A percentile compares a stretch with the other conserved stretches of the same genome.
Conservation (phyloP, 179 eudicot genomes). For the Sideroxylon spinosum region DNA sequence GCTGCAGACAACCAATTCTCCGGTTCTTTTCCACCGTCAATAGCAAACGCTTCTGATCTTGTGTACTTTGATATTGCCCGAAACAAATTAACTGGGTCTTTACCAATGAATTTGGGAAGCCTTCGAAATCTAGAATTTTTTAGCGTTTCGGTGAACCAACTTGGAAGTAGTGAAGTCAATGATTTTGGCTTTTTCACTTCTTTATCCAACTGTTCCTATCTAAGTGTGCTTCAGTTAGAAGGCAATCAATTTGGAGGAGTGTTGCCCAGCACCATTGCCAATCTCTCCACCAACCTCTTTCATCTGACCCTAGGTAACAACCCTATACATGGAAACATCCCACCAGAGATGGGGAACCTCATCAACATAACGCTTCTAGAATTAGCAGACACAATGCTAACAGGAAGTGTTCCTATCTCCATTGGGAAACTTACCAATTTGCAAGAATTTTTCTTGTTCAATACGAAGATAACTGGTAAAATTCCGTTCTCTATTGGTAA, state of each 20-base stretch:
- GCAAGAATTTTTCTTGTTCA: background rate
- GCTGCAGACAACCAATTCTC: background rate
- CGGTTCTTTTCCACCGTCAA: slow-evolving; percentile 12
- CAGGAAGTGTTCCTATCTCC: slow-evolving; percentile 18
- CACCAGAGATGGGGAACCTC: slow-evolving; percentile 18
- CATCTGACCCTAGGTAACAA: background rate
- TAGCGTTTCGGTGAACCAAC: too few relatives aligned
- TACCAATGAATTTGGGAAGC: background rate
- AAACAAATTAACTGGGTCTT: background rate
- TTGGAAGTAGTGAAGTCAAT: background rate
- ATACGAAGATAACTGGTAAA: too few relatives aligned
- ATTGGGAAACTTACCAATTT: slow-evolving; percentile 17
- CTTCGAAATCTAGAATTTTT: background rate
- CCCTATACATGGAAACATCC: slow-evolving; percentile 16
- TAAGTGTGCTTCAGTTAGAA: background rate
- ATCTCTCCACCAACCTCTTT: slow-evolving; percentile 13
- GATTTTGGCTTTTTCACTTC: background rate
- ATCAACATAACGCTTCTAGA: background rate
- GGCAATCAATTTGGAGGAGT: background rate
- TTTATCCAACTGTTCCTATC: slow-evolving; percentile 8
- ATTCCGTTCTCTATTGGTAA: too few relatives aligned
- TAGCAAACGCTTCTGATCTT: slow-evolving; percentile 10
- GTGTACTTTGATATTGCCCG: background rate
- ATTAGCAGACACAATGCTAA: slow-evolving; percentile 8
- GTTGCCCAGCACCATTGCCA: slow-evolving; percentile 11